Evolutionary conservation across 1,284 basidiomycete genomes (phyloP).

Genomic region (Pterulicium gracile): DNA sequence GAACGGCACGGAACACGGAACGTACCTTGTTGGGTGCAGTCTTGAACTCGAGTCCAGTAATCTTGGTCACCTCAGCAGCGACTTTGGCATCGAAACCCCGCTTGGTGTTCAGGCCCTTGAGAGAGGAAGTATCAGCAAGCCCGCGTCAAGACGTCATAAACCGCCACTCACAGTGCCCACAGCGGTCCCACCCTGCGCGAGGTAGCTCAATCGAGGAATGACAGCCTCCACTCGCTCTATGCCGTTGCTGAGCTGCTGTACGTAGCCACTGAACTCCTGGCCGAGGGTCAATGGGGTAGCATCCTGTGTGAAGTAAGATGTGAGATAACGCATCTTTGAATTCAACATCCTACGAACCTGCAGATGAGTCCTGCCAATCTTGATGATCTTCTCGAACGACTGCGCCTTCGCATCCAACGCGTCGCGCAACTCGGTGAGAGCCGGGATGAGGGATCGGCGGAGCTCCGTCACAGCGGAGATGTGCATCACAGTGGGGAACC

Average conservation of each 20-base stretch:
- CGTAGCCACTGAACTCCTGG: conserved; percentile 98
- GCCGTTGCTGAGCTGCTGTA: conserved; percentile 87
- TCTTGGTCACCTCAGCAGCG: conserved; percentile 84
- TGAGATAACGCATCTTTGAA: conserved; percentile 3
- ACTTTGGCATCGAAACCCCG: conserved; percentile 95
- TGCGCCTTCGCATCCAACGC: conserved; percentile 79
- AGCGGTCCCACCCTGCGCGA: conserved; percentile 98
- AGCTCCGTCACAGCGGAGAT: conserved; percentile 93
- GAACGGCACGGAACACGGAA: conserved; percentile 4
- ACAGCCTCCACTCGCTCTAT: conserved; percentile 80
- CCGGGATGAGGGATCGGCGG: conserved; percentile 73
- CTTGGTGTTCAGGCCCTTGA: conserved; percentile 90
- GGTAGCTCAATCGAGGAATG: conserved; percentile 79
- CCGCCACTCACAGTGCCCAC: conserved; percentile 89
- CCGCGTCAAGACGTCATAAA: no score
- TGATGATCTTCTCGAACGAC: conserved; percentile 86
- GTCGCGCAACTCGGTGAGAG: conserved; percentile 74
- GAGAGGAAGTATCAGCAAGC: no score
- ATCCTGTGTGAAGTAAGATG: conserved; percentile 43
- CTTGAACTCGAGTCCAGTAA: conserved; percentile 86
- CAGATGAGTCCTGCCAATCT: conserved; percentile 97
- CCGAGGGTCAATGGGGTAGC: conserved; percentile 96
- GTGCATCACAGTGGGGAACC: conserved; percentile 99
- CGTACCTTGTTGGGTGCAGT: conserved; percentile 96
- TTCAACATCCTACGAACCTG: conserved; percentile 37